These are phyloP conservation scores for Pinus taeda DNA, from an alignment of 75 land plant species.

Conservation along the genomic window DNA sequence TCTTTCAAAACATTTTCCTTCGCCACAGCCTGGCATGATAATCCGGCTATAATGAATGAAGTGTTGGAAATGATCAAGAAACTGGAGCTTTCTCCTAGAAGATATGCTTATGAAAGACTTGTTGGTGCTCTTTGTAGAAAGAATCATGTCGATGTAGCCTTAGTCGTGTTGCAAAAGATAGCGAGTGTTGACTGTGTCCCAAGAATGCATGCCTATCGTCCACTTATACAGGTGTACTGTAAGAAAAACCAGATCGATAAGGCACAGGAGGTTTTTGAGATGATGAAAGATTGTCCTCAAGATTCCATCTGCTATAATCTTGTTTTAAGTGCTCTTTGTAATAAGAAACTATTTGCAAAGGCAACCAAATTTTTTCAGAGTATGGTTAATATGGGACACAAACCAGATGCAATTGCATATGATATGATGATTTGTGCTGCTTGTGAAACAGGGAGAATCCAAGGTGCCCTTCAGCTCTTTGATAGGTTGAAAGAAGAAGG, in stretches of 20 bases:
- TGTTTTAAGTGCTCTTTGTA: neutral
- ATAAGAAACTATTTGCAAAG: neutral
- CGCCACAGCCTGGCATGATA: neutral
- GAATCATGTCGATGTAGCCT: neutral
- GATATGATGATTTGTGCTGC: slow-evolving; percentile 2
- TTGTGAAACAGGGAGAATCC: neutral
- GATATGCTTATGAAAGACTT: neutral
- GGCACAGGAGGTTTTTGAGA: neutral
- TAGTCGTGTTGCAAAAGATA: neutral
- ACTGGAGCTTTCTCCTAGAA: neutral
- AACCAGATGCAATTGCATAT: slow-evolving; percentile 2
- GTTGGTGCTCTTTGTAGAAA: neutral
- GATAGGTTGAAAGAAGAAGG: neutral
- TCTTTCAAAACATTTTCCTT: neutral
- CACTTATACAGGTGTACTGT: slow-evolving; percentile 1
- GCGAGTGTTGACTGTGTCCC: neutral
- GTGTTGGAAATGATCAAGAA: neutral
- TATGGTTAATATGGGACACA: neutral
- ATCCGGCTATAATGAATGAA: neutral
- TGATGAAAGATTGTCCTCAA: slow-evolving; percentile 4
- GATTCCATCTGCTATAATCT: neutral
- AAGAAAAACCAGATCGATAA: slow-evolving; percentile 6
- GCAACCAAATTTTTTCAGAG: neutral
- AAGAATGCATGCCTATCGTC: neutral
- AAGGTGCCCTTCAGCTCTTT: neutral